These are phyloP conservation scores for Hevea brasiliensis DNA, from an alignment of 345 rosid genomes.

Conservation along the genomic window DNA sequence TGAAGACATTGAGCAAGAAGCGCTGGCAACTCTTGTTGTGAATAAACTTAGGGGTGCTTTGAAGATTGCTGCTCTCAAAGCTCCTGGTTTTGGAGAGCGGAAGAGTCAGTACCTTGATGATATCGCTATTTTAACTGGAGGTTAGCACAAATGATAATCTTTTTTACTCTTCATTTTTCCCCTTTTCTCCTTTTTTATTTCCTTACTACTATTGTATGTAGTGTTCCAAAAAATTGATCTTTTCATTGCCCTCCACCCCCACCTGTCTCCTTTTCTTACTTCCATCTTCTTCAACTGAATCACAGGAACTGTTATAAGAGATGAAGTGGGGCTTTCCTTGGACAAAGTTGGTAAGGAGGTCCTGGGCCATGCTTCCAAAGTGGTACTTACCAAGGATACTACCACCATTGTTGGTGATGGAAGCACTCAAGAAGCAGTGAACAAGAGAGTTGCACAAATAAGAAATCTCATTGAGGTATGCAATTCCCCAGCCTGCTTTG, in stretches of 20 bases:
- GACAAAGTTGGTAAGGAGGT: constrained; percentile 95
- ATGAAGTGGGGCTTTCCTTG: constrained; percentile 91
- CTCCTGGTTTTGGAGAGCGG: constrained; percentile 97
- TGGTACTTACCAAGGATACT: constrained; percentile 89
- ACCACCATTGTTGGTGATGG: constrained; percentile 97
- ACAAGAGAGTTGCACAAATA: constrained; percentile 87
- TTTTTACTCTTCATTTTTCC: neutral
- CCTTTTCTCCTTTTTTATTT: neutral
- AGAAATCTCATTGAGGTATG: constrained; percentile 83
- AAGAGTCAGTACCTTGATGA: constrained; percentile 98
- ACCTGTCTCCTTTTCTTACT: neutral
- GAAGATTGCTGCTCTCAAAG: constrained; percentile 94
- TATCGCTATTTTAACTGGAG: constrained; percentile 92
- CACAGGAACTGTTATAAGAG: constrained; percentile 85
- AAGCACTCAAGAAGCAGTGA: constrained; percentile 91
- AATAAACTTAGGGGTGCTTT: constrained; percentile 90
- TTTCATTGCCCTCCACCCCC: neutral
- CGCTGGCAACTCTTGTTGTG: constrained; percentile 93
- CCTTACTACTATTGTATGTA: neutral
- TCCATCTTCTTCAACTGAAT: neutral
- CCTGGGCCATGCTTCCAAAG: constrained; percentile 84
- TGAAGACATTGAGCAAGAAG: constrained; percentile 98
- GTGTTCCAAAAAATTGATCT: no score
- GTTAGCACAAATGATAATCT: constrained; percentile 23
- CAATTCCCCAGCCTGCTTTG: neutral